Percentiles rank a stretch among this genome's conserved stretches.
Evolutionary conservation across 495 filamentous ascomycete species (phyloP).

Genomic region (Aspergillus ostianus): DNA sequence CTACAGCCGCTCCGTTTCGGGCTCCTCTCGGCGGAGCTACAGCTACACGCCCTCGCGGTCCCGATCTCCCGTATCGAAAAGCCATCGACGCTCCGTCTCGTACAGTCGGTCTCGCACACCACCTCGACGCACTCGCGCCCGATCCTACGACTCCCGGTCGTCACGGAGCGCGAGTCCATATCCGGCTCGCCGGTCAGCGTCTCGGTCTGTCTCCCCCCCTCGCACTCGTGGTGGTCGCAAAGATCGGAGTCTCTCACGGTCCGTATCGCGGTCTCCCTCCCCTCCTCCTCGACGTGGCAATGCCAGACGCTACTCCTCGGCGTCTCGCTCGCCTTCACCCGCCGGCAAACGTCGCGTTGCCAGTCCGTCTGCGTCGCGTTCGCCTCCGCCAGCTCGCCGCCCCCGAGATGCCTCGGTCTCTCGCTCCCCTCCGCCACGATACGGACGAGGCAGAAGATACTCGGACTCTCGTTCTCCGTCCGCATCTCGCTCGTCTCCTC

Average conservation of each 20-base stretch:
- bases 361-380: constrained; percentile 25
- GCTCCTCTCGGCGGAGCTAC: constrained; percentile 37
- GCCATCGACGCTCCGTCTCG: constrained; percentile 31
- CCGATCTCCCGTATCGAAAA: constrained; percentile 25
- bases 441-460: constrained; percentile 20
- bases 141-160: constrained; percentile 30
- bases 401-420: constrained; percentile 17
- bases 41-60: constrained; percentile 42
- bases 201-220: constrained; percentile 37
- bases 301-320: constrained; percentile 24
- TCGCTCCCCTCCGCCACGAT: constrained; percentile 28
- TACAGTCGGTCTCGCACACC: constrained; percentile 38
- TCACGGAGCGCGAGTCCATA: constrained; percentile 28
- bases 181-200: constrained; percentile 27
- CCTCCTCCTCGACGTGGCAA: constrained; percentile 30
- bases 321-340: constrained; percentile 31
- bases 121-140: constrained; percentile 25
- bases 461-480: constrained; percentile 26
- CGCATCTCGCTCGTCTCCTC: constrained; percentile 17
- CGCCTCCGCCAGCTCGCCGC: constrained; percentile 17
- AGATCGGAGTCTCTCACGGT: constrained; percentile 32
- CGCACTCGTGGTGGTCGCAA: constrained; percentile 23
- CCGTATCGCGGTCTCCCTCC: constrained; percentile 35
- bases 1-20: constrained; percentile 38
- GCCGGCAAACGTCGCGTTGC: constrained; percentile 18